Evolutionary conservation across 2,329 filamentous ascomycete species (phyloP), one percentile per base, ranked within the genome.

Genomic region (Fusarium duplospermum): DNA sequence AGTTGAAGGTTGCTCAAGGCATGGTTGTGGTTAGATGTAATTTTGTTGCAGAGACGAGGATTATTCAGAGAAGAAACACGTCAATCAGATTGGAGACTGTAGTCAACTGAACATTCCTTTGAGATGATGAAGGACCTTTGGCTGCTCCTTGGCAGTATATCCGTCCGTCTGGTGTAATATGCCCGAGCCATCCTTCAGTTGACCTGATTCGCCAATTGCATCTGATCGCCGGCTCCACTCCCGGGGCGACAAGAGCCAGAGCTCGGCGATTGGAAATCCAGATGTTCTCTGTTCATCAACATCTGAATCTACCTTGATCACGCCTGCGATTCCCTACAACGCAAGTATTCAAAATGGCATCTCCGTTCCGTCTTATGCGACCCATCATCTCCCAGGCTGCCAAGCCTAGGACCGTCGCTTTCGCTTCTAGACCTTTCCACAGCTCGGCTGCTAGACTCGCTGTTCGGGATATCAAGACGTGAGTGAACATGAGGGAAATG

Each of bases 381-480:
- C 71, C 78, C 9, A 60, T 75, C 9, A 60, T 75, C n/a, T 65
- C 59, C 2, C 76, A 73, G 59, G 61, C 74, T 58, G 66, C 71
- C 33, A 77, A 78, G 20, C 69, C 72, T 13, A 65, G 70, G 10
- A 56, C 62, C 7, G 24, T 62, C 22, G 64, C 70, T 29, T 56
- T 72, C 20, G 58, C 56, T 36, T 62, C 71, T 3, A 75, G 80
- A 52, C 68, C 59, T 6, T 84, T 83, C 68, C 81, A 82, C 73
- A 84, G 82, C 38, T 81, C 85, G 33, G 62, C 81, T 16, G 78
- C 78, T 71, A 86, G 83, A 65, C 82, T 86, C 80, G 84, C 81
- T 74, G 87, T 89, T 66, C 83, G 86, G 76, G 81, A 86, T 66
- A 77, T 87, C 59, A 74, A 79, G 62, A 83, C 69, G 85, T 85